Base-by-base conservation (phyloP, 2,329 filamentous ascomycete species). In the Colletotrichum navitas region DNA sequence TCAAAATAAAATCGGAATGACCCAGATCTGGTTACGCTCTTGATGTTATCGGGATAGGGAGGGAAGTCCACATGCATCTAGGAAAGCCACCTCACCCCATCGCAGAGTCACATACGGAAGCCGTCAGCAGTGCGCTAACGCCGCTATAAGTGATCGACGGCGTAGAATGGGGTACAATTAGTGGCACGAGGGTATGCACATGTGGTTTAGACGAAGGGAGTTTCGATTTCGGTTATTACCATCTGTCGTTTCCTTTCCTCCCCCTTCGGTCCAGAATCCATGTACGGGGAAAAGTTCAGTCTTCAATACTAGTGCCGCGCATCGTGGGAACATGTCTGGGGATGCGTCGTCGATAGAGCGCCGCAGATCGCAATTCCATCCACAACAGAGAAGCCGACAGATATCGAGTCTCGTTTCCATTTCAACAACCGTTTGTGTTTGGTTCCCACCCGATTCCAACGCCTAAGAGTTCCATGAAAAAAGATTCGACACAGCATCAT, bases 401-500 rank as follows among this genome's bases (percentile, higher is more conserved):
- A 61, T 64, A 52, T n/a, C 36, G 29, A 36, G 47, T 64, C 52
- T 34, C 54, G n/a, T 43, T 41, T 69, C 45, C 65, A 49, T 62
- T 58, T 63, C 65, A 64, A 63, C 56, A 68, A 59, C 60, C 65
- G 47, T 29, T 69, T 63, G 59, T 72, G 59, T 39, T 68, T 72
- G 65, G 66, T 69, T 68, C 56, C 54, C 65, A 36, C 54, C 69
- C 65, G 43, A 34, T 64, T 64, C 54, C 60, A 68, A 72, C 65
- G 59, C 65, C 69, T 49, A 63, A 60, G 54, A 69, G 65, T 68
- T 51, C 67, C 59, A 49, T 51, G 65, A 36, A 72, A 71, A 71
- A 72, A 68, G 39, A 60, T 68, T 58, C 65, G 64, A 72, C 65
- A 69, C 58, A 64, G 67, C 69, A 69, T 72, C 69, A 72, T 72